Percentiles rank a stretch among this genome's conserved stretches.
phyloP scores from a whole-genome alignment of 192 early-diverging fungal genomes.

The Piromyces finnis region DNA sequence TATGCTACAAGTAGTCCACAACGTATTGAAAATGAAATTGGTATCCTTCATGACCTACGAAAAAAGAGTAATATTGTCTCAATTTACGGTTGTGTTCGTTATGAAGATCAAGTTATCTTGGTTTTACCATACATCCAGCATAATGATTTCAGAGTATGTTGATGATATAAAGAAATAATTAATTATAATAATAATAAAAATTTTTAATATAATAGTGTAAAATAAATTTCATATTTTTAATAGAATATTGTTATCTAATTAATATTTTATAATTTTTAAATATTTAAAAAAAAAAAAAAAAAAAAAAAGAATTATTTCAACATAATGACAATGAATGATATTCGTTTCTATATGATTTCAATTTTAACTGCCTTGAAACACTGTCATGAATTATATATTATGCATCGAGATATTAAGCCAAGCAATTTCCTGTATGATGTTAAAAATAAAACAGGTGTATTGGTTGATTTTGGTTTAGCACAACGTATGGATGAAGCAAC shows the following conservation, averaged over 20 bases:
- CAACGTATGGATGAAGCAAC: slow-evolving; percentile 16
- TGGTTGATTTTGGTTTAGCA: slow-evolving; percentile 89
- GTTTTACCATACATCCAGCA: slow-evolving; percentile 73
- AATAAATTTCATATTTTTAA: too few relatives aligned
- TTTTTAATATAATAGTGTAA: background rate
- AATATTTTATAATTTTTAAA: too few relatives aligned
- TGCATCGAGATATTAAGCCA: slow-evolving; percentile 91
- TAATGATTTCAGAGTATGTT: slow-evolving; percentile 55
- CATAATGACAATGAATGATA: slow-evolving; percentile 38
- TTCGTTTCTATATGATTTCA: slow-evolving; percentile 54
- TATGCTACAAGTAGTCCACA: background rate
- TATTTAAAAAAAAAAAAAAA: too few relatives aligned
- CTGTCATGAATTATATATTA: slow-evolving; percentile 47
- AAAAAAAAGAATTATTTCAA: slow-evolving; percentile 37
- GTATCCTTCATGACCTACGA: background rate
- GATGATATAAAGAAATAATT: slow-evolving; percentile 1
- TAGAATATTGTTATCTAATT: too few relatives aligned
- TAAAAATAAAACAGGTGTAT: slow-evolving; percentile 44
- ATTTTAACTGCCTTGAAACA: slow-evolving; percentile 53
- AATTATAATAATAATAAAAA: background rate
- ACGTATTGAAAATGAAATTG: background rate
- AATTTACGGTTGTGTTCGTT: slow-evolving; percentile 18
- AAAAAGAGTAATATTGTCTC: background rate
- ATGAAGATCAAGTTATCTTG: slow-evolving; percentile 61
- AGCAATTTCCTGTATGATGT: slow-evolving; percentile 82